Conservation (phyloP, 2,329 filamentous ascomycete species). For the Fusarium austroafricanum region DNA sequence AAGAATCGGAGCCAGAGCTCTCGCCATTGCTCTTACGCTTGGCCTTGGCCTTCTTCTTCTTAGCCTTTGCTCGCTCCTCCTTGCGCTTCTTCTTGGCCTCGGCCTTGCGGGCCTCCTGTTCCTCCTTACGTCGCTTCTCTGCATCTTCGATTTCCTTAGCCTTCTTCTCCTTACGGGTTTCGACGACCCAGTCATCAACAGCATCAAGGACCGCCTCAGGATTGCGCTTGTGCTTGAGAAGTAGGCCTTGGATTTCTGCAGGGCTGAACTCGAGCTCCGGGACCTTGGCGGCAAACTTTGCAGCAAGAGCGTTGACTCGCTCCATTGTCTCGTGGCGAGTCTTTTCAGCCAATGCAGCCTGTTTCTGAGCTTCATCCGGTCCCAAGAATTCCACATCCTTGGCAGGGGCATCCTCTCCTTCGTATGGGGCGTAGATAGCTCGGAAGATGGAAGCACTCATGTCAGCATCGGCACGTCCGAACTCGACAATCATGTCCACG, state of each 20-base stretch:
- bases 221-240: slow-evolving; percentile 67
- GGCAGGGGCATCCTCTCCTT: slow-evolving; percentile 44
- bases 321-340: slow-evolving; percentile 52
- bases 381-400: slow-evolving; percentile 23
- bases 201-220: slow-evolving; percentile 61
- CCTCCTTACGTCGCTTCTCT: slow-evolving; percentile 55
- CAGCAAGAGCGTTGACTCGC: slow-evolving; percentile 59
- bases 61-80: slow-evolving; percentile 42
- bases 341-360: slow-evolving; percentile 49
- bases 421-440: slow-evolving; percentile 67
- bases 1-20: slow-evolving; percentile 37
- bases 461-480: slow-evolving; percentile 63
- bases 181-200: slow-evolving; percentile 61
- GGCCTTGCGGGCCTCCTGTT: slow-evolving; percentile 48
- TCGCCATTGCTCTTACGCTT: slow-evolving; percentile 40
- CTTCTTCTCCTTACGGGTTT: slow-evolving; percentile 62
- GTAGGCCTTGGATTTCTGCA: slow-evolving; percentile 69
- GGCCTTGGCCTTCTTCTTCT: slow-evolving; percentile 43
- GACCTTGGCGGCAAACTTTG: slow-evolving; percentile 62
- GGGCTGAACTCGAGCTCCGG: slow-evolving; percentile 68
- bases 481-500: slow-evolving; percentile 69
- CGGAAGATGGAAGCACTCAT: slow-evolving; percentile 68
- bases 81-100: slow-evolving; percentile 47
- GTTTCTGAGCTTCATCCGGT: slow-evolving; percentile 44
- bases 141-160: slow-evolving; percentile 57